Evolutionary conservation across 2,329 filamentous ascomycete genomes (phyloP), one percentile per base, ranked within the genome.

Genomic region (Ophiocordyceps australis): DNA sequence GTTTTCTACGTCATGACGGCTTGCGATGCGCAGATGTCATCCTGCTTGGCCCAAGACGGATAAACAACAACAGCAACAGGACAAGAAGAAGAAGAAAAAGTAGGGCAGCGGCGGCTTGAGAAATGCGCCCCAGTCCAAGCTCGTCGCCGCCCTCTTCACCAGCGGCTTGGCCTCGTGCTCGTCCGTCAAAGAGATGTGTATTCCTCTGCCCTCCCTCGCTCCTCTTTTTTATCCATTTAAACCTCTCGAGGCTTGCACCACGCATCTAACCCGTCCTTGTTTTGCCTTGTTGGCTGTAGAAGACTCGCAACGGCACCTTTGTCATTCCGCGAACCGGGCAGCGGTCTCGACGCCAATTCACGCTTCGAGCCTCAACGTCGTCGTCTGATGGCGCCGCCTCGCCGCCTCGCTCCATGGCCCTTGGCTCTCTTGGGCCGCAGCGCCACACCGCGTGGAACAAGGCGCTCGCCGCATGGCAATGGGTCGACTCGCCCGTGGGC

Each of bases 291-390:
- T n/a, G 7, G 11, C 17, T 20, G 12, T 43, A 74, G 68, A 72
- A 83, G 63, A 62, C 91, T 32, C 74, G 77, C 37, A 78, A 86
- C 45, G 80, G 80, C 36, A 89, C 81, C 23, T 83, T 91, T 47
- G 77, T 95, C 38, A 65, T 92, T 28, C 83, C 86, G 7, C 62
- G 65, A 31, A 94, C 83, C 3, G 85, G 86, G 40, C 79, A 92
- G 50, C 78, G 83, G 35, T 67, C 82, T 24, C 76, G 73, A 42
- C 77, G 78, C 33, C 66, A 75, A 33, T 82, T 93, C 38, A 86
- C 76, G 14, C 59, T 93, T 16, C 74, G 76, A 39, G 59, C 64
- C 28, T 51, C 62, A 29, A 38, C 42, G 30, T 39, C 32, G 32
- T 28, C 22, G 37, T 46, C 43, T 40, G 46, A 37, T 26, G 30